These are phyloP conservation scores for Rhipidocladum racemiflorum DNA, from an alignment of 176 grass and related monocot genomes.

Conservation along the genomic window DNA sequence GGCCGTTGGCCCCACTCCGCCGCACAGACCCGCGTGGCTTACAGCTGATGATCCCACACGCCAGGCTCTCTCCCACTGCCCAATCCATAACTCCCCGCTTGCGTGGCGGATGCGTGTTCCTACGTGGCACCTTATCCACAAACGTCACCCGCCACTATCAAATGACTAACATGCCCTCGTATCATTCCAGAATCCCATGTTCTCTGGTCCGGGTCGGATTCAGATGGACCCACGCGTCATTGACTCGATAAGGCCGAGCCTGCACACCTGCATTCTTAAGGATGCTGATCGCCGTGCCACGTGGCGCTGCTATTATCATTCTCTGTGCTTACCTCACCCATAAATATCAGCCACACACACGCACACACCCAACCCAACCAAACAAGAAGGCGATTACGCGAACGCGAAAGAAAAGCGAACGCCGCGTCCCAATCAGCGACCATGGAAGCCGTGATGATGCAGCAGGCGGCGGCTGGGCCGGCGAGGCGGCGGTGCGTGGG, in stretches of 20 bases:
- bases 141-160: neutral
- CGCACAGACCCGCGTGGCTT: neutral
- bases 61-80: neutral
- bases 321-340: neutral
- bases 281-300: neutral
- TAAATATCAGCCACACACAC: conserved; percentile 5
- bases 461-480: no score
- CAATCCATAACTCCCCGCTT: neutral
- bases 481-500: neutral
- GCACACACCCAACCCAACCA: neutral
- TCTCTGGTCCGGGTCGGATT: neutral
- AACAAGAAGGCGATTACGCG: no score
- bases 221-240: conserved; percentile 5
- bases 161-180: neutral
- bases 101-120: conserved; percentile 7
- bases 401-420: neutral
- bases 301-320: neutral
- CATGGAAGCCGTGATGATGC: conserved; percentile 13
- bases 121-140: conserved; percentile 28
- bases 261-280: neutral
- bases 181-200: neutral
- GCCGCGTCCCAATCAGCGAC: neutral
- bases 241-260: neutral
- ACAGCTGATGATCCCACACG: neutral
- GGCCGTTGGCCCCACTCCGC: no score